Percentiles rank a stretch among this genome's conserved stretches.
These are phyloP conservation scores for Chamaecrista fasciculata DNA, from an alignment of 306 rosid species.

Conservation along the genomic window DNA sequence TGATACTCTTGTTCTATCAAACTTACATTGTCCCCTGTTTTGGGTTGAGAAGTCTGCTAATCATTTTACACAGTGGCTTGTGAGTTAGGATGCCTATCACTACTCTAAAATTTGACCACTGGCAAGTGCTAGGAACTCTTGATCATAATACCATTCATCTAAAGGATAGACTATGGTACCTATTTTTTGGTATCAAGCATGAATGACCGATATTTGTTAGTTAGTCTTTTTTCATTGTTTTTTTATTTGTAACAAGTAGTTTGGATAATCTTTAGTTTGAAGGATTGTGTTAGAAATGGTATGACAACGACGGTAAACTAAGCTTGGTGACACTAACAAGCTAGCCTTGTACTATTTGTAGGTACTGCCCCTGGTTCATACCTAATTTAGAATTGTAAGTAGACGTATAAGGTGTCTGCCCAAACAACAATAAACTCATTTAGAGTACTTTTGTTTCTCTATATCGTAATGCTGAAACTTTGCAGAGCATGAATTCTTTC, in stretches of 20 bases:
- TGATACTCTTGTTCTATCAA: background rate
- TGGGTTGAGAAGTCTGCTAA: constrained; percentile 4
- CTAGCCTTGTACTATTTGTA: too few relatives aligned
- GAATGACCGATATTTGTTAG: background rate
- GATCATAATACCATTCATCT: constrained; percentile 17
- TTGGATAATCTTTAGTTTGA: too few relatives aligned
- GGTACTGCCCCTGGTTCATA: too few relatives aligned
- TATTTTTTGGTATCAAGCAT: constrained; percentile 1
- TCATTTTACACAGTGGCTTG: background rate
- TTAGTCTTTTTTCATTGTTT: background rate
- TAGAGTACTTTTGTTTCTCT: background rate
- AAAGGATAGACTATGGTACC: background rate
- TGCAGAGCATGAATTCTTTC: background rate
- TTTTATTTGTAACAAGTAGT: too few relatives aligned
- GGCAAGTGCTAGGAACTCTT: background rate
- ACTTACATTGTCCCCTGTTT: constrained; percentile 7
- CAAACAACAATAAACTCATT: too few relatives aligned
- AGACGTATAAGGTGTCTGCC: too few relatives aligned
- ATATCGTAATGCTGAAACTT: background rate
- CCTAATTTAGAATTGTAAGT: too few relatives aligned
- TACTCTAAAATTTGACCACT: background rate
- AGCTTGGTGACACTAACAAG: too few relatives aligned
- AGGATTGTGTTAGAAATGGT: too few relatives aligned
- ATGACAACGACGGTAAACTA: too few relatives aligned
- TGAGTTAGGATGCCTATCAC: background rate